Evolutionary conservation across 169 alveolate genomes (phyloP), one percentile per base, ranked within the genome.

Genomic region (Plasmodium gallinaceum): DNA sequence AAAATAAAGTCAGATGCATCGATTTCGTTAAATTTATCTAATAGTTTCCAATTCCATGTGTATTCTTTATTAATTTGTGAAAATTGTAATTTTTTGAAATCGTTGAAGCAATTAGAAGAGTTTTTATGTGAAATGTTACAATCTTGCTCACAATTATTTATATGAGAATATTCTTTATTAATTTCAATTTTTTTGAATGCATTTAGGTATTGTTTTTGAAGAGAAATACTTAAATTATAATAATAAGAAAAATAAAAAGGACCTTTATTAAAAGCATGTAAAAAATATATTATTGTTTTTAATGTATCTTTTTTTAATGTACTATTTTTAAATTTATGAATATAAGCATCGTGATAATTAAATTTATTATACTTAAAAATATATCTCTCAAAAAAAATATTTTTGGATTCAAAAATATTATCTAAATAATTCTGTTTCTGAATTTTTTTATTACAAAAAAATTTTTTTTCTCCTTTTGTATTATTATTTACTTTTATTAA

Each of bases 241-340:
- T 83, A 72, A 12, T 83, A 83, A 18, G 91, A 83, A 62, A 83
- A 83, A 72, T 83, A 83, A 48, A 69, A 83, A 12, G 91, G 91
- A 20, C 91, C 91, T 62, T 83, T 83, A 32, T 83, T 83, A 83
- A 83, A 83, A 48, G 91, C 91, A 26, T 48, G 83, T 54, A 60
- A 22, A 83, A 83, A 83, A 46, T 48, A 69, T 24, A 16, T 64
- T 43, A 83, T 22, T 16, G 73, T 83, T 54, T 83, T 70, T 58
- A 83, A 58, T 39, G 62, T 58, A 39, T 70, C 91, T 24, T 70
- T 42, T 48, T 68, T 83, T 48, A 83, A 39, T 32, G 83, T 83
- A 12, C 75, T 24, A 39, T 68, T 83, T 37, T 83, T 83, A 37
- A 83, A 61, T 70, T 83, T 66, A 62, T 83, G 91, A 42, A 83